Evolutionary conservation across 208 protist genomes (phyloP).

Genomic region (Acanthamoeba lenticulata): DNA sequence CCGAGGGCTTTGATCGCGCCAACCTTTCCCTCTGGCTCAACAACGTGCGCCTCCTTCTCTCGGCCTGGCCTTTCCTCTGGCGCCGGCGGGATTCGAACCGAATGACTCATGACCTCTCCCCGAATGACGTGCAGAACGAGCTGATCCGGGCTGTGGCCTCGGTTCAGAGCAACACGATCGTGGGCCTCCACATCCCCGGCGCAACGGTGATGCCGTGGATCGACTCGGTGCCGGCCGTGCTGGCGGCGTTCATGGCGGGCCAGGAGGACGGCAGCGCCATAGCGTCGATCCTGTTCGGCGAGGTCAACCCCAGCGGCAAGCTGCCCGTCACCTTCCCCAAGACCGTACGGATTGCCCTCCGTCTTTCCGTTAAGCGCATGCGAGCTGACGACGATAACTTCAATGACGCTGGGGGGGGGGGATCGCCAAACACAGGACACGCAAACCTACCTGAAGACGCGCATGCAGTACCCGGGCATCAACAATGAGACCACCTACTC

Average conservation of each 20-base stretch:
- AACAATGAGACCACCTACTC: slow-evolving; percentile 53
- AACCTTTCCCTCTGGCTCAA: slow-evolving; percentile 38
- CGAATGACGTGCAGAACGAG: slow-evolving; percentile 34
- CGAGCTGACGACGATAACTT: neutral
- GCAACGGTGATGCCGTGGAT: slow-evolving; percentile 75
- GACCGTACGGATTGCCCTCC: neutral
- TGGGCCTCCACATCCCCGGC: slow-evolving; percentile 69
- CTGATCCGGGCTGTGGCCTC: slow-evolving; percentile 63
- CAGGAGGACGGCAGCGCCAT: slow-evolving; percentile 74
- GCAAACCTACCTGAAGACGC: slow-evolving; percentile 54
- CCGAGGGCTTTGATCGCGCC: slow-evolving; percentile 71
- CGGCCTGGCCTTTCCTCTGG: neutral
- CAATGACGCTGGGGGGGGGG: neutral
- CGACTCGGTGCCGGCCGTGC: slow-evolving; percentile 65
- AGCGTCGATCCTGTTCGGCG: slow-evolving; percentile 80
- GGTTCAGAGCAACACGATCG: slow-evolving; percentile 69
- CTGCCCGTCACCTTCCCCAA: slow-evolving; percentile 79
- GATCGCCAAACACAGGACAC: neutral
- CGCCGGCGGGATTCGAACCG: no score
- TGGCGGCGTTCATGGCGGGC: slow-evolving; percentile 75
- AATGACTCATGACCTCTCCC: neutral
- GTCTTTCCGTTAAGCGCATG: neutral
- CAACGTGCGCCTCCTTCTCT: neutral
- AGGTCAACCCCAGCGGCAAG: slow-evolving; percentile 79
- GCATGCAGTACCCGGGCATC: slow-evolving; percentile 75